A percentile compares a stretch with the other conserved stretches of the same genome.
Evolutionary conservation across 2,329 filamentous ascomycete species (phyloP).

Genomic region (Aspergillus tubingensis): DNA sequence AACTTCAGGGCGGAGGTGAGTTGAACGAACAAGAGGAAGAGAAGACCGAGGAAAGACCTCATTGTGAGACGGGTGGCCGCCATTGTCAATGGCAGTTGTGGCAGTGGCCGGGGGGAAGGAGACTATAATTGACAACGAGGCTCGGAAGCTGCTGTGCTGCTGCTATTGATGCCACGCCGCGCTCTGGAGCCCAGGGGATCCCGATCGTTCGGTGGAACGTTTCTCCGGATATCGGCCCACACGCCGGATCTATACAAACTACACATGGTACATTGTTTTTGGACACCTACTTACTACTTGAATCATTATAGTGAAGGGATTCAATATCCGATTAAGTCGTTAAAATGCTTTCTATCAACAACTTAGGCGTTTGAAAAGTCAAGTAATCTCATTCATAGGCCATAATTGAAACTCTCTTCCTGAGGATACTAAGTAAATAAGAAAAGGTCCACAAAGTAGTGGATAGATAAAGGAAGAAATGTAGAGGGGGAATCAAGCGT

Average conservation of each 20-base stretch:
- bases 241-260: neutral
- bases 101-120: constrained; percentile 14
- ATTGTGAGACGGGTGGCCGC: constrained; percentile 32
- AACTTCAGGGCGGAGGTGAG: constrained; percentile 77
- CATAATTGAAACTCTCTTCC: neutral
- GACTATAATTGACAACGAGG: constrained; percentile 23
- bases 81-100: constrained; percentile 30
- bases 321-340: neutral
- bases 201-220: neutral
- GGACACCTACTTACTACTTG: neutral
- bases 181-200: constrained; percentile 25
- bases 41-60: constrained; percentile 34
- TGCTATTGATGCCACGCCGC: constrained; percentile 39
- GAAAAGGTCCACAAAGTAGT: neutral
- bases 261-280: no score
- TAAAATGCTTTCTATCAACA: neutral
- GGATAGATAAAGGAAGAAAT: neutral
- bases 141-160: constrained; percentile 29
- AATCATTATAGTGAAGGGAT: neutral
- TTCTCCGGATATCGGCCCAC: constrained; percentile 6
- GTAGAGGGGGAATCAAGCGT: neutral
- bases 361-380: neutral
- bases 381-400: neutral
- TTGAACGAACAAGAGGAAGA: constrained; percentile 39
- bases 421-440: neutral